Evolutionary conservation across 805 yeast genomes (phyloP), one percentile per base, ranked within the genome.

Genomic region (Suhomyces xylopsoci): DNA sequence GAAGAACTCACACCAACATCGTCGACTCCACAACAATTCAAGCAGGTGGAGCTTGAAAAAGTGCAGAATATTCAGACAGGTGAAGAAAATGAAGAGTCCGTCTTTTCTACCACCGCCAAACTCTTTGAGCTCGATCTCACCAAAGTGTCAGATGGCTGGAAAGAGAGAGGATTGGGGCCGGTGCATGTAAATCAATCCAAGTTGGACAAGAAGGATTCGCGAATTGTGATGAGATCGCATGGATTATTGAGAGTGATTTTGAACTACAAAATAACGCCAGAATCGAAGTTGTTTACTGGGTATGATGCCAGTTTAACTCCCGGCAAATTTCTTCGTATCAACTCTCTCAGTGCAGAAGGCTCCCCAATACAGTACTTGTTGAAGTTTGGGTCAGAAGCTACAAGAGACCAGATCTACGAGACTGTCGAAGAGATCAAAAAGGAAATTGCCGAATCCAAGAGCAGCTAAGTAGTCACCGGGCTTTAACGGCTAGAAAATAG

Each of bases 191-290:
- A 94, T 68, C 74, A 73, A 56, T 68, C 76, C 2, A 55, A 61
- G 24, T 56, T 59, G 9, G 70, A 72, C 45, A 62, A 69, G 7
- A 64, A 66, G 40, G 80, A 79, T 51, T 77, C 85, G 0, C 81
- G 99, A 60, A 66, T 94, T 9, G 86, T 94, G 5, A 91, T 94
- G 97, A 83, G 99, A 65, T 85, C 96, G 3, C 89, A 88, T 55
- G 96, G 96, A 2, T 80, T 90, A 15, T 76, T 90, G 55, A 83
- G 90, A 57, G 93, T 94, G 9, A 83, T 93, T 24, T 74, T 94
- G 57, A 94, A 94, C 68, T 71, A 85, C 46, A 87, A 90, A 15
- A 73, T 94, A 36, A 74, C 80, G 0, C 71, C 79, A 42, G 83
- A 83, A 5, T 80, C 90, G 19, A 82, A 85, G 55, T 71, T 90